A percentile compares a stretch with the other conserved stretches of the same genome.
These are phyloP conservation scores for Carex kokanica DNA, from an alignment of 176 grass and related monocot genomes.

Conservation along the genomic window DNA sequence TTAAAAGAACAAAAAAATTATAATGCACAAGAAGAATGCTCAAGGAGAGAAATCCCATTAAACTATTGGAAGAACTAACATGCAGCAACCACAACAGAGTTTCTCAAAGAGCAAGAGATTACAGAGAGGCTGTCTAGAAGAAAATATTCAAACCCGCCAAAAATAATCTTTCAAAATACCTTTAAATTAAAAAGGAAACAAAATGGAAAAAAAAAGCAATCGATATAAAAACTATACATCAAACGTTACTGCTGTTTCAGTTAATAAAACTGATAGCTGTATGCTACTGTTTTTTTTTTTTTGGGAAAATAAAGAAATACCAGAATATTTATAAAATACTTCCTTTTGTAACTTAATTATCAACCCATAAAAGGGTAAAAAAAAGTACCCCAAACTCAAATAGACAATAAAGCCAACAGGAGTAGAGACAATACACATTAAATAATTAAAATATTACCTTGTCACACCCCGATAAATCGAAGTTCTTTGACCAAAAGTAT, in stretches of 20 bases:
- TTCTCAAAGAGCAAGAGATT: neutral
- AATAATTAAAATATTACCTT: slow-evolving; percentile 32
- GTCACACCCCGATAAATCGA: slow-evolving; percentile 73
- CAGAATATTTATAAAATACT: neutral
- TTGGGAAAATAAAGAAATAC: neutral
- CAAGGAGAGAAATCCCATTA: neutral
- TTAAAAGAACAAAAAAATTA: neutral
- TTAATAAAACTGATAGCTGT: neutral
- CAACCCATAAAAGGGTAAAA: neutral
- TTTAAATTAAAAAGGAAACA: neutral
- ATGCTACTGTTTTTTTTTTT: neutral
- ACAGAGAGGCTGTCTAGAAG: neutral
- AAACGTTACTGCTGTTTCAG: neutral
- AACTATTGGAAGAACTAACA: neutral
- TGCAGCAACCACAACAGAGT: neutral
- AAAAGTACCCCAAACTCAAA: neutral
- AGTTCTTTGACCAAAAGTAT: slow-evolving; percentile 73
- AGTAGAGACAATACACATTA: neutral
- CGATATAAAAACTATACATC: neutral
- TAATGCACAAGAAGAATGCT: neutral
- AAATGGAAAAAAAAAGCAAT: neutral
- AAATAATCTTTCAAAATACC: neutral
- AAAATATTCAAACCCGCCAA: neutral
- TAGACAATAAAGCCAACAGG: neutral
- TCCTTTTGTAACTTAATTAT: neutral